Percentiles rank a stretch among this genome's conserved stretches.
These are phyloP conservation scores for Hyphochytrium catenoides DNA, from an alignment of 352 stramenopile genomes.

Conservation along the genomic window DNA sequence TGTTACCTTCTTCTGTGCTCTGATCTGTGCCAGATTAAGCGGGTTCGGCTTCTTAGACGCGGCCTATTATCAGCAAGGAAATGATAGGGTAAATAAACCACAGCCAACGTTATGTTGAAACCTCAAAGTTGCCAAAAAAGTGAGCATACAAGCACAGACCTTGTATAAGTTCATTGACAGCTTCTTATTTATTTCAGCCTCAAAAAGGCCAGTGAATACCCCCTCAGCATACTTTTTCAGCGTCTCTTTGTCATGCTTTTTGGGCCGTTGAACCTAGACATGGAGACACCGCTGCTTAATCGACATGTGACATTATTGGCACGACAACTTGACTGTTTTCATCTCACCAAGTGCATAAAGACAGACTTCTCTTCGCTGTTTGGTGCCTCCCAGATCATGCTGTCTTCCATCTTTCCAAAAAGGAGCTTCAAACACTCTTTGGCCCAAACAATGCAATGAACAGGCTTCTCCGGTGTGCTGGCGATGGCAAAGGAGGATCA, in stretches of 20 bases:
- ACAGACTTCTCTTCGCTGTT: conserved; percentile 44
- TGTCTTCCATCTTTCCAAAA: conserved; percentile 51
- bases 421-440: conserved; percentile 69
- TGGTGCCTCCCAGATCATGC: conserved; percentile 85
- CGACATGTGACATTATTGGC: too few species aligned
- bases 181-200: conserved; percentile 86
- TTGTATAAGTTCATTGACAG: conserved; percentile 91
- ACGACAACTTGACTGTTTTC: too few species aligned
- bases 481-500: conserved; percentile 6
- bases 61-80: too few species aligned
- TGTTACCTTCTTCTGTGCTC: conserved; percentile 6
- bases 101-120: too few species aligned
- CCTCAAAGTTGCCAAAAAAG: too few species aligned
- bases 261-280: conserved; percentile 16
- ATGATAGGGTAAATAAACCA: too few species aligned
- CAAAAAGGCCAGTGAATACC: conserved; percentile 73
- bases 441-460: conserved; percentile 99
- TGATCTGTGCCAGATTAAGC: conserved; percentile 16
- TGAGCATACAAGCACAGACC: too few species aligned
- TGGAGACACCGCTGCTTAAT: conserved; percentile 9
- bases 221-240: conserved; percentile 32
- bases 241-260: conserved; percentile 16
- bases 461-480: conserved; percentile 92
- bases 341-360: conserved; percentile 41
- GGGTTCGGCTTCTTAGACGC: conserved; percentile 65